A percentile compares a stretch with the other conserved stretches of the same genome.
phyloP scores from a whole-genome alignment of 495 filamentous ascomycete species.

The Paragyromitra xinjiangensis region DNA sequence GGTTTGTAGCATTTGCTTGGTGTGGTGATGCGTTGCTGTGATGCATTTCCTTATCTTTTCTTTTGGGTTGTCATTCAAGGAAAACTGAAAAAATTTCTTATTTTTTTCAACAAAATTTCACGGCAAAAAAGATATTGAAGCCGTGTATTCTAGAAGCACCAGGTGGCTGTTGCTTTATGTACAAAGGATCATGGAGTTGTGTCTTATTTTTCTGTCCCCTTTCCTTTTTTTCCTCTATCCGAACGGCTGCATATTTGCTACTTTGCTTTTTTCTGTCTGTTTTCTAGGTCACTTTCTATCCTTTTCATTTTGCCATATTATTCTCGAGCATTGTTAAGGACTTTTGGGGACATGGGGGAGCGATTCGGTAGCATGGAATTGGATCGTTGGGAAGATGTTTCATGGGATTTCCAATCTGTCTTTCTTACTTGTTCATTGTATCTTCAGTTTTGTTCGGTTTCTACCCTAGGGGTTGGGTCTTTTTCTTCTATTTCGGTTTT shows the following conservation, averaged over 20 bases:
- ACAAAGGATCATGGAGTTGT: conserved; percentile 49
- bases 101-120: conserved; percentile 49
- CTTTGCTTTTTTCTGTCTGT: conserved; percentile 37
- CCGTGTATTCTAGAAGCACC: conserved; percentile 43
- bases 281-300: conserved; percentile 43
- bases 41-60: conserved; percentile 43
- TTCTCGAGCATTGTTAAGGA: conserved; percentile 52
- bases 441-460: conserved; percentile 45
- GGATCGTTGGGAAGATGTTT: conserved; percentile 49
- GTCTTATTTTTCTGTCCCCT: conserved; percentile 31
- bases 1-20: conserved; percentile 38
- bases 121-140: conserved; percentile 48
- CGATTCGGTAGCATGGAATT: conserved; percentile 52
- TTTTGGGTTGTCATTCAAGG: conserved; percentile 42
- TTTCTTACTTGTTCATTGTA: conserved; percentile 45
- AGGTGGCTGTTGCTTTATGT: conserved; percentile 48
- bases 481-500: conserved; percentile 46
- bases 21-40: conserved; percentile 22
- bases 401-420: conserved; percentile 42
- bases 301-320: conserved; percentile 43
- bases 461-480: conserved; percentile 36
- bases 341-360: conserved; percentile 50
- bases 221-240: conserved; percentile 17
- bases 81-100: conserved; percentile 42
- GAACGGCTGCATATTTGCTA: conserved; percentile 41